Conservation (phyloP, 75 land plant genomes). For the Ceratopteris richardii region DNA sequence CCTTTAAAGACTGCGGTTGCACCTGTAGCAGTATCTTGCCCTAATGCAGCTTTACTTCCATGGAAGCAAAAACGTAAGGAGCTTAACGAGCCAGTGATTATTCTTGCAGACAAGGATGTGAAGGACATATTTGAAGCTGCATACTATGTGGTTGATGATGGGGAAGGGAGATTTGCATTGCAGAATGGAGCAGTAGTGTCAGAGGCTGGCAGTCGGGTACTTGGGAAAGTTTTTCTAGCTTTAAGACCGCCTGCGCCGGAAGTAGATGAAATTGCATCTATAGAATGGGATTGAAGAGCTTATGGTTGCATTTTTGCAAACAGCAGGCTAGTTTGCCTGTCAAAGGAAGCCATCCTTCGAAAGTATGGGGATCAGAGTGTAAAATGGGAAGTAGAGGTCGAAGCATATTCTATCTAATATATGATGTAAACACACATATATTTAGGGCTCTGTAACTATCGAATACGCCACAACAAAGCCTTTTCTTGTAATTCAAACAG, state of each 20-base stretch:
- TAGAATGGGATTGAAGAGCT: conserved; percentile 57
- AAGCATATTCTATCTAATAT: no score
- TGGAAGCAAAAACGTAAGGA: conserved; percentile 34
- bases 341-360: no score
- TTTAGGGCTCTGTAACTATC: no score
- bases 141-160: conserved; percentile 15
- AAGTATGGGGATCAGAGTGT: no score
- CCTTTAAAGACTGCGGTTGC: conserved; percentile 34
- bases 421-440: no score
- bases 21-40: conserved; percentile 53
- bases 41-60: conserved; percentile 55
- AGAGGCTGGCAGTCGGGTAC: conserved; percentile 28
- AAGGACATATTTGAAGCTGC: conserved; percentile 30
- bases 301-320: no score
- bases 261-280: conserved; percentile 31
- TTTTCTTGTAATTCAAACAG: no score
- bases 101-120: conserved; percentile 52
- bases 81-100: conserved; percentile 52
- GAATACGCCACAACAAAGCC: no score
- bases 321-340: no score
- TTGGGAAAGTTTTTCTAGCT: conserved; percentile 66
- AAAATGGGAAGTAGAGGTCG: no score
- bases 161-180: conserved; percentile 34
- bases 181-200: conserved; percentile 40
- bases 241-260: conserved; percentile 68